Evolutionary conservation across 2,329 filamentous ascomycete species (phyloP).

Genomic region (Bipolaris zeicola): DNA sequence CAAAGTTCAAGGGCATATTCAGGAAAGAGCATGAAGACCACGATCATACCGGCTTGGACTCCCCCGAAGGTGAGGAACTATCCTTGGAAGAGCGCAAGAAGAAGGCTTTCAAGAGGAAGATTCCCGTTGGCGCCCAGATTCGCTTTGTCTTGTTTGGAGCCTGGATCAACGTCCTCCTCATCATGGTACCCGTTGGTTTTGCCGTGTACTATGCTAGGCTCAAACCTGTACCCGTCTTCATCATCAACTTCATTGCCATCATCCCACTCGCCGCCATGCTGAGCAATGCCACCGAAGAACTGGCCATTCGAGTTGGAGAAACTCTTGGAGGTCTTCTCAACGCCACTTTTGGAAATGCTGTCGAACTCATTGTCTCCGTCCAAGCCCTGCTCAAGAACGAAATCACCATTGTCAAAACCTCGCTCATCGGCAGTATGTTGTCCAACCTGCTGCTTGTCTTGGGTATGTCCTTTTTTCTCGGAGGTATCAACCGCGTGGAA

Average conservation of each 20-base stretch:
- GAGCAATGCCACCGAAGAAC: conserved; percentile 87
- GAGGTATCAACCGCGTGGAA: conserved; percentile 76
- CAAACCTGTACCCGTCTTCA: conserved; percentile 62
- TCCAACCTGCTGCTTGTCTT: conserved; percentile 88
- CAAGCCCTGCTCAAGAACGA: conserved; percentile 77
- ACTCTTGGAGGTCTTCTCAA: conserved; percentile 88
- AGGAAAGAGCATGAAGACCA: conserved; percentile 31
- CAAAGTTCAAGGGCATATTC: conserved; percentile 42
- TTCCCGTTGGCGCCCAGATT: conserved; percentile 59
- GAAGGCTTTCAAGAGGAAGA: conserved; percentile 41
- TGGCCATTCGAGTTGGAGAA: conserved; percentile 77
- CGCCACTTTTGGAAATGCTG: conserved; percentile 88
- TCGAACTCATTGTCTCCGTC: conserved; percentile 86
- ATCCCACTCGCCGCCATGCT: conserved; percentile 87
- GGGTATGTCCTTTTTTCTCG: conserved; percentile 92
- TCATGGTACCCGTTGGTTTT: conserved; percentile 79
- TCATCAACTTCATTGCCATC: conserved; percentile 93
- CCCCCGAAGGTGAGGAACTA: conserved; percentile 31
- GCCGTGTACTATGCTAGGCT: conserved; percentile 67
- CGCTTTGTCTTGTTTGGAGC: conserved; percentile 78
- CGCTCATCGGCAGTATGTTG: conserved; percentile 86
- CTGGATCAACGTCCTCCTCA: conserved; percentile 82
- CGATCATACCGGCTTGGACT: conserved; percentile 22
- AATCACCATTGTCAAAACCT: conserved; percentile 88
- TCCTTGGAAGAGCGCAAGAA: conserved; percentile 41